Conservation (phyloP, 768 basidiomycete genomes). For the Podaxis sp. region DNA sequence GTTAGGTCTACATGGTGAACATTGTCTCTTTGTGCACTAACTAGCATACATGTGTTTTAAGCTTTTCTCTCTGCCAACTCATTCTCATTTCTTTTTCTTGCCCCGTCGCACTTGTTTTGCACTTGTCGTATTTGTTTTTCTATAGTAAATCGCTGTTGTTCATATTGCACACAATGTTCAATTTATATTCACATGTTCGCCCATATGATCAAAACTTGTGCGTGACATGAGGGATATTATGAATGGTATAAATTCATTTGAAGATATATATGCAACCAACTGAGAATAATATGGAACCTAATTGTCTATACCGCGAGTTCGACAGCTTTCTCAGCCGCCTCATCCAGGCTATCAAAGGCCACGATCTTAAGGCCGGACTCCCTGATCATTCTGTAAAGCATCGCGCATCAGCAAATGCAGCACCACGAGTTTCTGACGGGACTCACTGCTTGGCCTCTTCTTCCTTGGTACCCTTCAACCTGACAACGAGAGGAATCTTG, state of each 20-base stretch:
- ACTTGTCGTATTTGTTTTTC: constrained; percentile 34
- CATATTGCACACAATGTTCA: constrained; percentile 28
- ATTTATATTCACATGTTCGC: constrained; percentile 14
- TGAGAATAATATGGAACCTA: constrained; percentile 11
- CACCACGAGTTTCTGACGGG: not conserved
- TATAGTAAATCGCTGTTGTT: constrained; percentile 36
- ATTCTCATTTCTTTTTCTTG: constrained; percentile 29
- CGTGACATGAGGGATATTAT: constrained; percentile 6
- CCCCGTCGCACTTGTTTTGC: constrained; percentile 22
- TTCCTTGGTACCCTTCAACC: constrained; percentile 97
- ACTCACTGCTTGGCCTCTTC: constrained; percentile 91
- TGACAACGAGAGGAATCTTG: constrained; percentile 85
- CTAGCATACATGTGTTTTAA: constrained; percentile 26
- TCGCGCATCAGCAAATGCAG: constrained; percentile 2
- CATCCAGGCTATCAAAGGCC: constrained; percentile 90
- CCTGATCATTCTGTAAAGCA: constrained; percentile 75
- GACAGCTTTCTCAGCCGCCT: constrained; percentile 83
- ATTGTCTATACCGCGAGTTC: constrained; percentile 56
- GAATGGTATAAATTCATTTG: constrained; percentile 16
- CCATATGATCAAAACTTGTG: constrained; percentile 1
- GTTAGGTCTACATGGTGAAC: constrained; percentile 53
- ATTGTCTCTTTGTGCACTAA: constrained; percentile 19
- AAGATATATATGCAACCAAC: not conserved
- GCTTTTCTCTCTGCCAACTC: constrained; percentile 38
- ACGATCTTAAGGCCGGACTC: constrained; percentile 92